Evolutionary conservation across 768 basidiomycete species (phyloP), one percentile per base, ranked within the genome.

Genomic region (Xanthoconium purpureum): DNA sequence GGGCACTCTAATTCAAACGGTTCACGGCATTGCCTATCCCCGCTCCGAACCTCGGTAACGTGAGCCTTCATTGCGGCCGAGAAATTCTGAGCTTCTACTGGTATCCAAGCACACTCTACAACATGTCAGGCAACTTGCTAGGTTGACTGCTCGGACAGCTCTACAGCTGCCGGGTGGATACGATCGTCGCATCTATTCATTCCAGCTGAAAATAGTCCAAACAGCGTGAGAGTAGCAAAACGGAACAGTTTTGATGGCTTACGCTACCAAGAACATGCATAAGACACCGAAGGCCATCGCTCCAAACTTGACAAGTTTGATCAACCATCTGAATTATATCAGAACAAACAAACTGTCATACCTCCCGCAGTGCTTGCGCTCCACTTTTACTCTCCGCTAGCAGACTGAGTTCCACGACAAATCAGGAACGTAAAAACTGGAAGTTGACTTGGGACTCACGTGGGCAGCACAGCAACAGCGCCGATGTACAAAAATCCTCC

Each of bases 401-500:
- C 63, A 96, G 73, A 56, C 94, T 93, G 64, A 49, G 61, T 60
- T 54, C 58, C 60, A 55, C 58, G 45, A 54, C 24, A 52, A 29
- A 54, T 61, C 48, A 59, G 56, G 39, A 58, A 32, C 48, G 37
- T 60, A 44, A 54, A 42, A 53, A 33, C 47, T 11, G 52, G 15
- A 40, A 52, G 17, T 14, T 57, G 20, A 56, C 24, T 35, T 30
- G 29, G 18, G 80, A 63, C 89, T 67, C 80, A 92, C 90, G 89
- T 91, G 63, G 93, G 93, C 57, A 94, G 75, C 57, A 94, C 92
- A 47, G 92, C 91, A 54, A 95, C 94, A 32, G 91, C 90, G 29
- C 92, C 94, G 67, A 96, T 94, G 73, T 94, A 95, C 65, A 96
- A 75, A 76, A 95, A 97, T 17, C 92, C 92, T 60, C 91, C 91